phyloP scores from a whole-genome alignment of 495 filamentous ascomycete species.

The Trichoderma reesei region DNA sequence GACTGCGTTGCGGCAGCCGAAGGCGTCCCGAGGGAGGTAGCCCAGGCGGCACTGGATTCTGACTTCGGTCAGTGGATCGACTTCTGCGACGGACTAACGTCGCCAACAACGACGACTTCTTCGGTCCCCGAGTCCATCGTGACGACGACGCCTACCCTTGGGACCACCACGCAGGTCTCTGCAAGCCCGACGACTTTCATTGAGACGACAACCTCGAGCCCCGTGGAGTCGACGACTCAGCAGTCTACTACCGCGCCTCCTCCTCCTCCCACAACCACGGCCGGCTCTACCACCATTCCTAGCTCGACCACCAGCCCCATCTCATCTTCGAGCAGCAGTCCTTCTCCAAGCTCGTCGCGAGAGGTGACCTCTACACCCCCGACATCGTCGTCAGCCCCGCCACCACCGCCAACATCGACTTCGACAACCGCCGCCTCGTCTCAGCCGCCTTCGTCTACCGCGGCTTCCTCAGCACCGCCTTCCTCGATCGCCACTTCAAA shows the following conservation, averaged over 20 bases:
- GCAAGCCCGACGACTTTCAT: slow-evolving; percentile 15
- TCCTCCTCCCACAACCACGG: not conserved
- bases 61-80: slow-evolving; percentile 21
- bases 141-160: slow-evolving; percentile 12
- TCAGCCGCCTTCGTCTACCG: slow-evolving; percentile 60
- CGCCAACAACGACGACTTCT: slow-evolving; percentile 10
- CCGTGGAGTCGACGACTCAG: not conserved
- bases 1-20: slow-evolving; percentile 24
- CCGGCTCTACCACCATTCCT: not conserved
- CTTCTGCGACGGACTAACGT: slow-evolving; percentile 21
- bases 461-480: slow-evolving; percentile 68
- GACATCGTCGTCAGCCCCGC: slow-evolving; percentile 49
- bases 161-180: slow-evolving; percentile 19
- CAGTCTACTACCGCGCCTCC: not conserved
- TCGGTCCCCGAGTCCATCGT: slow-evolving; percentile 15
- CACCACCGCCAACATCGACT: slow-evolving; percentile 89
- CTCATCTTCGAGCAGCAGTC: not conserved
- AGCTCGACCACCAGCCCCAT: not conserved
- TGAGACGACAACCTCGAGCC: slow-evolving; percentile 14
- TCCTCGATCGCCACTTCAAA: slow-evolving; percentile 61
- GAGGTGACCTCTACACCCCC: not conserved
- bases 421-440: slow-evolving; percentile 83
- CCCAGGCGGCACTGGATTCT: slow-evolving; percentile 16
- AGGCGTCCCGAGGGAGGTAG: not conserved
- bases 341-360: not conserved